Percentiles rank a stretch among this genome's conserved stretches.
Conservation (phyloP, 441 rosid species). For the Adansonia rubrostipa region DNA sequence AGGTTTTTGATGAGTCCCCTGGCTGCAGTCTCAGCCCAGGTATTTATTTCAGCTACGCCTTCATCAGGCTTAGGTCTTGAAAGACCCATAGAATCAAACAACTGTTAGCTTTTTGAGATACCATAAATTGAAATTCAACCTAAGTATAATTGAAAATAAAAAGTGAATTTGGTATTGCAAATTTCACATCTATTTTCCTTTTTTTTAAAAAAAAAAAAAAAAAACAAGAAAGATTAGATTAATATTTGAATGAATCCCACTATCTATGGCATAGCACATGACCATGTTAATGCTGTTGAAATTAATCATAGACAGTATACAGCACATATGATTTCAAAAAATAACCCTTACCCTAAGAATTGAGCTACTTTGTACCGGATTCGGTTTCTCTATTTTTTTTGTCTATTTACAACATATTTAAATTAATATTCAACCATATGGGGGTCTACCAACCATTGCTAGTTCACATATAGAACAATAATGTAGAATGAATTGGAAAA, state of each 20-base stretch:
- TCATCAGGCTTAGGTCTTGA: neutral
- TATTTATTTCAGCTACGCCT: slow-evolving; percentile 2
- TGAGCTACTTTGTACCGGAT: neutral
- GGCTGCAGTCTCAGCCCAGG: slow-evolving; percentile 65
- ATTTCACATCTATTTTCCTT: no score
- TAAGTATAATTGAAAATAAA: neutral
- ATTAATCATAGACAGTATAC: neutral
- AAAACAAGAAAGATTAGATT: no score
- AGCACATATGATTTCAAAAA: neutral
- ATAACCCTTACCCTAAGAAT: neutral
- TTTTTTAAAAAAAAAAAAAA: no score
- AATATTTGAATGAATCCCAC: no score
- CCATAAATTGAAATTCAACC: neutral
- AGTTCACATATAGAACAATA: no score
- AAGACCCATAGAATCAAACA: neutral
- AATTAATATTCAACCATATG: no score
- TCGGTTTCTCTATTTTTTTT: no score
- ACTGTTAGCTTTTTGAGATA: neutral
- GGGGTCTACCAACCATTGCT: no score
- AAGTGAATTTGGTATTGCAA: neutral
- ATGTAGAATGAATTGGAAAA: no score
- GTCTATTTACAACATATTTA: no score
- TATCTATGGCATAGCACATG: no score
- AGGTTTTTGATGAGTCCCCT: slow-evolving; percentile 71
- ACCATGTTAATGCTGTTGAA: no score